These are phyloP conservation scores for Rhizophagus clarus DNA, from an alignment of 192 early-diverging fungal species.

Conservation along the genomic window DNA sequence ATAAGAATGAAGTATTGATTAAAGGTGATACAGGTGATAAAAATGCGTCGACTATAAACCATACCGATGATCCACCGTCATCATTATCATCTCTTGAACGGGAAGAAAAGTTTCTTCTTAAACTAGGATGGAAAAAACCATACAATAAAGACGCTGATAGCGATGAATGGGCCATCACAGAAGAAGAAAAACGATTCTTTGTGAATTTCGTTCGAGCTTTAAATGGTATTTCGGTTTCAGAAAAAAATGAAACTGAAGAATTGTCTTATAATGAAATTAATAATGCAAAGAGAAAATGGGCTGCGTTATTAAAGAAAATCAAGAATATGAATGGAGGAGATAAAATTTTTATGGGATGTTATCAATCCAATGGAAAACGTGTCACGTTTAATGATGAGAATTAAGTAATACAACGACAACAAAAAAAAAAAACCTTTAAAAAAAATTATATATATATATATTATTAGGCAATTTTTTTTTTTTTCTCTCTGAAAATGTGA, in stretches of 20 bases:
- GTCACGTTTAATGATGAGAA: slow-evolving; percentile 4
- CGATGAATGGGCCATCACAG: slow-evolving; percentile 17
- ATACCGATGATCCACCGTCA: background rate
- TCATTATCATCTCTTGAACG: slow-evolving; percentile 12
- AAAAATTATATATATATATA: background rate
- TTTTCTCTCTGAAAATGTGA: too few relatives aligned
- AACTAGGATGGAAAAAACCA: slow-evolving; percentile 27
- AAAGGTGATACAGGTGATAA: background rate
- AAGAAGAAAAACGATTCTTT: slow-evolving; percentile 22
- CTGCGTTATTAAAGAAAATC: background rate
- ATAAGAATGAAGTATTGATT: background rate
- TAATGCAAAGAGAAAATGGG: slow-evolving; percentile 18
- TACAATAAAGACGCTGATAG: background rate
- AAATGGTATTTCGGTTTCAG: background rate
- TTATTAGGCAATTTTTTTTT: background rate
- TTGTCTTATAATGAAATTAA: slow-evolving; percentile 26
- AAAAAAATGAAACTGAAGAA: background rate
- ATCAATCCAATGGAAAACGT: background rate
- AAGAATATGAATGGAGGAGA: background rate
- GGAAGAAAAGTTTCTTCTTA: slow-evolving; percentile 17
- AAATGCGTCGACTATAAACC: background rate
- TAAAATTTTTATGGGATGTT: background rate
- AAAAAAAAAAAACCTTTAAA: background rate
- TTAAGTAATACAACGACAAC: too few relatives aligned
- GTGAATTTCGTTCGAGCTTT: slow-evolving; percentile 22